phyloP scores from a whole-genome alignment of 148 eudicot genomes.

The Rhododendron mucronatum region DNA sequence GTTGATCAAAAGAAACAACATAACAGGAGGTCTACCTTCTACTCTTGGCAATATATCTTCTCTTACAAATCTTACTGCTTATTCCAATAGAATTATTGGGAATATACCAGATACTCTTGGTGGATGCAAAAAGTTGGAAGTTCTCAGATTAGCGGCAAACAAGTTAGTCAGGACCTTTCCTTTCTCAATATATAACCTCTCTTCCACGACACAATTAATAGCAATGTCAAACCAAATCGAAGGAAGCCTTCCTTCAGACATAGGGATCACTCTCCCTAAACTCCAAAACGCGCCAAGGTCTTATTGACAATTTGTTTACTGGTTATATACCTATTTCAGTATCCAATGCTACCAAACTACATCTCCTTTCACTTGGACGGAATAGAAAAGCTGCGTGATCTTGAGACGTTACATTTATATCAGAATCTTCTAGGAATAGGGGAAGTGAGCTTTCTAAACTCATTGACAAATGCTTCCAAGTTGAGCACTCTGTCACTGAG shows the following conservation, averaged over 20 bases:
- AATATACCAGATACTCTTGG: too few relatives aligned
- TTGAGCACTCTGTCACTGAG: fast-evolving
- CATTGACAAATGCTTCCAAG: neutral
- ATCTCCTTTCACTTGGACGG: neutral
- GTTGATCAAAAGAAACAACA: neutral
- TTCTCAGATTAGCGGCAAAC: too few relatives aligned
- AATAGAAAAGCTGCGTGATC: neutral
- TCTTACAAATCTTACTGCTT: neutral
- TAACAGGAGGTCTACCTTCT: neutral
- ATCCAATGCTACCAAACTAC: neutral
- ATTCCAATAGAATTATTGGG: neutral
- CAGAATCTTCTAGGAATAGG: neutral
- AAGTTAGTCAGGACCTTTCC: too few relatives aligned
- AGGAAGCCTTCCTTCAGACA: neutral
- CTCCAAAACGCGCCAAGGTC: neutral
- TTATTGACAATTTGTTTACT: neutral
- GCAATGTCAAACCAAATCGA: neutral
- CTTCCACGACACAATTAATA: neutral
- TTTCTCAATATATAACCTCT: neutral
- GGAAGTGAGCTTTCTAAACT: neutral
- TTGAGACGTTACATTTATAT: neutral
- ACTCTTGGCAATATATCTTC: neutral
- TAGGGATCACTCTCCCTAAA: neutral
- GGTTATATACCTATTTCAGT: neutral
- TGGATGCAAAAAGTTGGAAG: too few relatives aligned